Conservation (phyloP, 768 basidiomycete genomes). For the Lentinula raphanica region DNA sequence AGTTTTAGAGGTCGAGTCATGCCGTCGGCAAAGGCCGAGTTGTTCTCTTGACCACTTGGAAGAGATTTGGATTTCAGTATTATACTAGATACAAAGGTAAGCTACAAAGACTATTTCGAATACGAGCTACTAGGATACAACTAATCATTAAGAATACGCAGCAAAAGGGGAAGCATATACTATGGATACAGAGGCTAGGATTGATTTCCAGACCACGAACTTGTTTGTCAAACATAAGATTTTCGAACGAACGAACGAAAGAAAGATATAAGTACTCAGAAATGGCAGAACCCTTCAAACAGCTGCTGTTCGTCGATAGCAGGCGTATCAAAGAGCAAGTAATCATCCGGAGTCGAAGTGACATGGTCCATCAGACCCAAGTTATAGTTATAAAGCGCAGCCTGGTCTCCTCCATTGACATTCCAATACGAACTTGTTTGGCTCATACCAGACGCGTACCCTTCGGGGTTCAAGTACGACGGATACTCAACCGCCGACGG, state of each 20-base stretch:
- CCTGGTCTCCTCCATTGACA: neutral
- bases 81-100: neutral
- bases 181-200: neutral
- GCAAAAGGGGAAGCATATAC: neutral
- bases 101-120: neutral
- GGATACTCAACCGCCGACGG: neutral
- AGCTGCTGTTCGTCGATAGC: neutral
- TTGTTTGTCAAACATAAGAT: no score
- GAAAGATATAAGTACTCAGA: neutral
- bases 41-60: no score
- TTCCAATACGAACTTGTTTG: neutral
- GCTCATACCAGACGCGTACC: neutral
- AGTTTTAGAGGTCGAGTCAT: slow-evolving; percentile 49
- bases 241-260: no score
- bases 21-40: neutral
- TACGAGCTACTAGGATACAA: neutral
- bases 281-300: slow-evolving; percentile 1
- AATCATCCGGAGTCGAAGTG: neutral
- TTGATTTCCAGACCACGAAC: no score
- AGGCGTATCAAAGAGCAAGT: neutral
- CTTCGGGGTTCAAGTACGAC: neutral
- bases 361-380: neutral
- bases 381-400: neutral
- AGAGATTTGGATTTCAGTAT: neutral
- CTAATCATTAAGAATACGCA: neutral